Evolutionary conservation across 345 rosid species (phyloP), one percentile per base, ranked within the genome.

Genomic region (Eucalyptus cladocalyx): DNA sequence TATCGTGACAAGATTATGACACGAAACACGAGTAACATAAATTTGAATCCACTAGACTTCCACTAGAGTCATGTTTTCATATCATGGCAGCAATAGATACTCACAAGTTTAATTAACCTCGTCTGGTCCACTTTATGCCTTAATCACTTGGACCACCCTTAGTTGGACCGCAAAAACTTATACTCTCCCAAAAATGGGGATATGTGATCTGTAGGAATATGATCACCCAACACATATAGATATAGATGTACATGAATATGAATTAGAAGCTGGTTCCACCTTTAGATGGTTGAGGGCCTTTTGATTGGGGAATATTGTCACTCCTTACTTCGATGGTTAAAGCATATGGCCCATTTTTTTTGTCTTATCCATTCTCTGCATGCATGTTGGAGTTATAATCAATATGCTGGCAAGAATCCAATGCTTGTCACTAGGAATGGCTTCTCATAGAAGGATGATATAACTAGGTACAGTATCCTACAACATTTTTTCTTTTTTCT

Each of bases 91-190:
- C 40, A 40, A 40, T 40, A 7, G 42, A 11, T 26, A 23, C 47
- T 40, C 47, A 21, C 47, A 76, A 40, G 28, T 76, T 23, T 21
- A 76, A 76, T 76, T 40, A 40, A 76, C 47, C 17, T 50, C 51
- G n/a, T 83, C 37, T 83, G 17, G 91, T 91, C 93, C 92, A 89
- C 92, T 87, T 91, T 91, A 93, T 92, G 92, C 95, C 91, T 11
- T 86, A 30, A 62, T 88, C 91, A 89, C 91, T 80, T 54, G 91
- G 88, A 88, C 93, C 93, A 69, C 92, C 89, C 92, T 87, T 88
- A 80, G 92, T 92, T 91, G 91, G 89, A 87, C 51, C 9, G 83
- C 87, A 56, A 86, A 86, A 87, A 87, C 87, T 62, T 67, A 86
- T 51, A 80, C 81, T 37, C 26, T 19, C 45, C 28, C 81, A 37